Percentiles rank a stretch among this genome's conserved stretches.
Evolutionary conservation across 176 grass and related monocot species (phyloP).

Genomic region (Oryza glumipatula): DNA sequence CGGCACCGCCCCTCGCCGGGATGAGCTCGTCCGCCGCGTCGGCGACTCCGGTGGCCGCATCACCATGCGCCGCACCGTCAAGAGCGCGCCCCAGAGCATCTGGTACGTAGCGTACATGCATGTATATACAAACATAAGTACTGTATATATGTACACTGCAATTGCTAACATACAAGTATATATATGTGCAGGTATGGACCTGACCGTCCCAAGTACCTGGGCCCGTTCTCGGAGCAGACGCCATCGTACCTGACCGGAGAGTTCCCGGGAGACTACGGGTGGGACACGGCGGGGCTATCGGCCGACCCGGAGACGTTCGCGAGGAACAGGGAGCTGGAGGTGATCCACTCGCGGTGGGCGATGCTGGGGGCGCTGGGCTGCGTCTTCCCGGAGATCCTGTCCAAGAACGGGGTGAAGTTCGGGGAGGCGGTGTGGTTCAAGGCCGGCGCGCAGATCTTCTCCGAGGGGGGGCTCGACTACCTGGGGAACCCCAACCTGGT

Average conservation of each 20-base stretch:
- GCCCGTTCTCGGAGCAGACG: constrained; percentile 90
- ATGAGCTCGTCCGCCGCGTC: constrained; percentile 53
- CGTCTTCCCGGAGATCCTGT: constrained; percentile 69
- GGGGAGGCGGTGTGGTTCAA: constrained; percentile 85
- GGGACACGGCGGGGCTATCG: constrained; percentile 88
- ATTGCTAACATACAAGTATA: too few species aligned
- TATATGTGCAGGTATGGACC: constrained; percentile 56
- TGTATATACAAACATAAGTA: too few species aligned
- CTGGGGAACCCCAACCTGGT: constrained; percentile 75
- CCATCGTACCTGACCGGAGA: constrained; percentile 89
- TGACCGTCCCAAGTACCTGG: constrained; percentile 82
- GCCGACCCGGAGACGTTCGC: constrained; percentile 91
- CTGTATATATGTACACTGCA: too few species aligned
- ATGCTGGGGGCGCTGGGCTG: constrained; percentile 72
- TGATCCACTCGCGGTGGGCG: constrained; percentile 78
- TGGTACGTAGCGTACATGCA: constrained; percentile 37
- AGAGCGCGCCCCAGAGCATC: constrained; percentile 74
- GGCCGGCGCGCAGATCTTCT: constrained; percentile 76
- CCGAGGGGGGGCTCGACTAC: constrained; percentile 74
- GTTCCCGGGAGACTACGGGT: constrained; percentile 91
- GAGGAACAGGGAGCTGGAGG: constrained; percentile 81
- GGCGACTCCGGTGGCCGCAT: constrained; percentile 61
- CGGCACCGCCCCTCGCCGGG: constrained; percentile 45
- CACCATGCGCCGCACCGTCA: constrained; percentile 78
- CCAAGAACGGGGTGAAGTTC: constrained; percentile 76